Base-by-base conservation (phyloP, 2,329 filamentous ascomycete genomes). In the Juglanconis juglandina region DNA sequence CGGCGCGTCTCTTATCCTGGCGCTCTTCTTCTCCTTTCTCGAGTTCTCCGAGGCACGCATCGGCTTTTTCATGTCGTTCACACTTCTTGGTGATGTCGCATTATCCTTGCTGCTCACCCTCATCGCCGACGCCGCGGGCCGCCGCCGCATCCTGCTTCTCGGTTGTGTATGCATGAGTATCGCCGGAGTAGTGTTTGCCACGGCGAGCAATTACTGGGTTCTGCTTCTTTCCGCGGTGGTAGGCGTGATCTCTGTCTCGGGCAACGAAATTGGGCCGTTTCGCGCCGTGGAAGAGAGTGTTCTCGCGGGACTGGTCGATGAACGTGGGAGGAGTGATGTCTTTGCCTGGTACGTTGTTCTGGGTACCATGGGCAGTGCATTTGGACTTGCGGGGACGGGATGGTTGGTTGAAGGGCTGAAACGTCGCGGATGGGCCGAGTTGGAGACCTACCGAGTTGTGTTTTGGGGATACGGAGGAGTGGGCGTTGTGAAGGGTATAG, bases 51-150 rank as follows among this genome's bases (percentile, higher is more conserved):
- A 84, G 60, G 74, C 78, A 0, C 73, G 73, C 37, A 83, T 85
- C 61, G 86, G 86, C 3, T 71, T 87, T 1, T 88, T 88, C 72
- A 88, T 88, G 85, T 87, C 84, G 0, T 69, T 87, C 63, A 89
- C 86, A 0, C 72, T 88, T 14, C 73, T 78, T 13, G 86, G 86
- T 33, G 86, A 88, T 69, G 78, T 83, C 4, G 67, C 76, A 47
- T 81, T 88, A 63, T 87, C 84, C 66, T 80, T 87, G 60, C 42
- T 83, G 30, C 75, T 88, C 51, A 86, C 85, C 0, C 67, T 85
- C 5, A 75, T 86, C 62, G 83, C 86, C 59, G 86, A 88, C 71
- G 74, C 73, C 0, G 66, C 86, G 54, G 86, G 86, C 3, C 77
- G 85, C 33, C 77, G 79, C 54, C 74, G 73, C 5, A 77, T 85